These are phyloP conservation scores for Podaxis rugospora DNA, from an alignment of 768 basidiomycete genomes.

Conservation along the genomic window DNA sequence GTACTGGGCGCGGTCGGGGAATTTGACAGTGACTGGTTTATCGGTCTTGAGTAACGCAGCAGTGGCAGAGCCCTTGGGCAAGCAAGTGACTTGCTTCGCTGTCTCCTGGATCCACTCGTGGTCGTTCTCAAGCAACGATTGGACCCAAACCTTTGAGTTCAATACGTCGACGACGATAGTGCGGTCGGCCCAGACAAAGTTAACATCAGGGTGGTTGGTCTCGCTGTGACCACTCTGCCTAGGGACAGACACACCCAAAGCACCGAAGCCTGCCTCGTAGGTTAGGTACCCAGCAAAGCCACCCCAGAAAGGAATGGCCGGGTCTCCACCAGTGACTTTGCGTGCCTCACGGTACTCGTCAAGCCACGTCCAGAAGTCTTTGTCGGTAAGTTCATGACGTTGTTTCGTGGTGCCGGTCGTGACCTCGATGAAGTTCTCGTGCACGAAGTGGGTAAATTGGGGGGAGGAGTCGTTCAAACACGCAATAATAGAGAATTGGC, in stretches of 20 bases:
- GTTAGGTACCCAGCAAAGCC: conserved; percentile 75
- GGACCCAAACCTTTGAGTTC: conserved; percentile 50
- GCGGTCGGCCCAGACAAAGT: conserved; percentile 73
- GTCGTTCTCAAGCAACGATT: conserved; percentile 60
- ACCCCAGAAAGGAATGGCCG: conserved; percentile 76
- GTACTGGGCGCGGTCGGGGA: conserved; percentile 60
- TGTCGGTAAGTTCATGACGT: conserved; percentile 32
- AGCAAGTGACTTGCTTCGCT: conserved; percentile 3
- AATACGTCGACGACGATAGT: conserved; percentile 64
- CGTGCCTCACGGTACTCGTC: conserved; percentile 59
- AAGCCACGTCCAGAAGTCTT: conserved; percentile 73
- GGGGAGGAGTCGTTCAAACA: conserved; percentile 49
- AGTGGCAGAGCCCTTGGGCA: background rate
- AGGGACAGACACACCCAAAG: conserved; percentile 42
- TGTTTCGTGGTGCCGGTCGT: conserved; percentile 35
- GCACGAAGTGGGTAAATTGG: conserved; percentile 54
- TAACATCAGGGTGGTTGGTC: conserved; percentile 62
- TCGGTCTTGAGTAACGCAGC: background rate
- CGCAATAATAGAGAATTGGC: conserved; percentile 69
- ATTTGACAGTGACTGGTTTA: conserved; percentile 25
- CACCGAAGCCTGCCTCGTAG: conserved; percentile 71
- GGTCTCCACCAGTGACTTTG: conserved; percentile 41
- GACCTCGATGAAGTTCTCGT: conserved; percentile 45
- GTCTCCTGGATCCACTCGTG: conserved; percentile 55
- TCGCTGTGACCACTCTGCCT: conserved; percentile 15